These are phyloP conservation scores for Solanum sejunctum DNA, from an alignment of 257 asterid genomes.

Conservation along the genomic window DNA sequence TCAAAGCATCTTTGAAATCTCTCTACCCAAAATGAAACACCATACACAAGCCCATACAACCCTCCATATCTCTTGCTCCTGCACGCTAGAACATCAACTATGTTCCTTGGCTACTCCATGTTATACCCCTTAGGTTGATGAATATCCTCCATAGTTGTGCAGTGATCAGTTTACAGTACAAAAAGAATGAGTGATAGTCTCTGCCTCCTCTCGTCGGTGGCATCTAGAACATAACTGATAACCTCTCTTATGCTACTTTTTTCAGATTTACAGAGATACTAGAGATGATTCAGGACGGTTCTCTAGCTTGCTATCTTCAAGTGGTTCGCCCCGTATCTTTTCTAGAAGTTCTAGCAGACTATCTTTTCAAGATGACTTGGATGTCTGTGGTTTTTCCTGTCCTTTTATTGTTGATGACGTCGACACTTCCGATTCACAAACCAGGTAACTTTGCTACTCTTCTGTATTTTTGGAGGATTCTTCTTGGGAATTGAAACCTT, in stretches of 20 bases:
- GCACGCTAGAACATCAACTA: not conserved
- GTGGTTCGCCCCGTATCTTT: conserved; percentile 85
- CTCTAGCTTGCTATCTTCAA: conserved; percentile 75
- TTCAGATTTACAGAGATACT: conserved; percentile 62
- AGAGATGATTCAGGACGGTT: conserved; percentile 96
- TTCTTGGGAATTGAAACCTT: not conserved
- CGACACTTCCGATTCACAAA: conserved; percentile 54
- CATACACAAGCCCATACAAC: not conserved
- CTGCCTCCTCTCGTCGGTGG: not conserved
- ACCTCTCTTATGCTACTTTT: not conserved
- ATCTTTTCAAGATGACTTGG: conserved; percentile 93
- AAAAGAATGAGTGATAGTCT: not conserved
- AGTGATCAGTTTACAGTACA: not conserved
- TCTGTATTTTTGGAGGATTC: not conserved
- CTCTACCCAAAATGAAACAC: not conserved
- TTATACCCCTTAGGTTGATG: not conserved
- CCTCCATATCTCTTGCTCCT: not conserved
- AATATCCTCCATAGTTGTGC: not conserved
- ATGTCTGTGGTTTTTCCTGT: conserved; percentile 66
- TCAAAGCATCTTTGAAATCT: not conserved
- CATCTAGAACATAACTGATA: not conserved
- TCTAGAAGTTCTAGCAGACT: conserved; percentile 93
- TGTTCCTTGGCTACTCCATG: not conserved
- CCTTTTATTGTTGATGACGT: conserved; percentile 97
- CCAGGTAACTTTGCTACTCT: conserved; percentile 36